Percentiles rank a stretch among this genome's conserved stretches.
Evolutionary conservation across 306 rosid genomes (phyloP).

Genomic region (Corylus americana): DNA sequence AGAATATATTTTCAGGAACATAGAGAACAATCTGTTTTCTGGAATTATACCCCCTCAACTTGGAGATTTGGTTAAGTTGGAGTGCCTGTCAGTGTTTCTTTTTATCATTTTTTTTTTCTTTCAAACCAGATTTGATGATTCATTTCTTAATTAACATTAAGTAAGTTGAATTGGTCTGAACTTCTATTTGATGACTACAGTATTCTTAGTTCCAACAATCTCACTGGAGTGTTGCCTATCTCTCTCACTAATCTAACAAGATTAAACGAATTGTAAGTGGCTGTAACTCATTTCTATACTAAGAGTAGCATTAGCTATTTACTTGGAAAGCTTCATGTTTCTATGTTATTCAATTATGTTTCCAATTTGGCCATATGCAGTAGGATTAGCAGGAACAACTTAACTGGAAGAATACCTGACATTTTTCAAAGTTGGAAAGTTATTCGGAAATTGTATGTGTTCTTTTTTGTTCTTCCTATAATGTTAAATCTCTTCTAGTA

Average conservation of each 20-base stretch:
- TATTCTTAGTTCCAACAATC: slow-evolving; percentile 20
- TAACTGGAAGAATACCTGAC: slow-evolving; percentile 40
- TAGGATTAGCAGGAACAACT: slow-evolving; percentile 34
- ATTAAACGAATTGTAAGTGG: slow-evolving; percentile 14
- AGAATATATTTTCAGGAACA: slow-evolving; percentile 8
- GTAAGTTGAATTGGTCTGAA: neutral
- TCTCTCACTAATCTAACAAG: slow-evolving; percentile 16
- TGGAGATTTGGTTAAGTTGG: slow-evolving; percentile 34
- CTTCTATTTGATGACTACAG: slow-evolving; percentile 12
- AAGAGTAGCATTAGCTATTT: neutral
- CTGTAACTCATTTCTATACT: neutral
- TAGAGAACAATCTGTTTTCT: slow-evolving; percentile 34
- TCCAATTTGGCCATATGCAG: slow-evolving; percentile 12
- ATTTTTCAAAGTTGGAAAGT: slow-evolving; percentile 17
- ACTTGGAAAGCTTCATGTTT: neutral
- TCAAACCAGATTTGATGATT: neutral
- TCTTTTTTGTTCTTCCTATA: neutral
- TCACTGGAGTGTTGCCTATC: slow-evolving; percentile 27
- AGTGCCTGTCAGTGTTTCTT: slow-evolving; percentile 12
- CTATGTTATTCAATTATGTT: neutral
- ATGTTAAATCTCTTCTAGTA: neutral
- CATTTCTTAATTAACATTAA: neutral
- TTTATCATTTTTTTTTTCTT: neutral
- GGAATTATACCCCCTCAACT: slow-evolving; percentile 28
- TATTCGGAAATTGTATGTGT: slow-evolving; percentile 15